Percentiles rank a stretch among this genome's conserved stretches.
These are phyloP conservation scores for Yamadazyma ubonensis DNA, from an alignment of 805 yeast genomes.

Conservation along the genomic window DNA sequence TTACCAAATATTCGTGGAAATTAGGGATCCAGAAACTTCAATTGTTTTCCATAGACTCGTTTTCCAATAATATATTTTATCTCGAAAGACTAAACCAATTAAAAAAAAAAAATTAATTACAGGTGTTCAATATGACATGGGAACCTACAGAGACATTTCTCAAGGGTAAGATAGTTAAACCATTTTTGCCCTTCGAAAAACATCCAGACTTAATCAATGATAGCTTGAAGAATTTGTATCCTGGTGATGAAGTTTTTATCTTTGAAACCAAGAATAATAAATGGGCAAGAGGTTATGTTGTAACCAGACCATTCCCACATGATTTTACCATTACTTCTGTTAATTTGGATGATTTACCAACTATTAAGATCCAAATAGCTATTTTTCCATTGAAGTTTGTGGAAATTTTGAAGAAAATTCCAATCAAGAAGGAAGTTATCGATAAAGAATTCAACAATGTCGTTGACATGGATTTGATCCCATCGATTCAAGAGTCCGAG, in stretches of 20 bases:
- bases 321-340: constrained; percentile 63
- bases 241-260: constrained; percentile 75
- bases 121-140: constrained; percentile 31
- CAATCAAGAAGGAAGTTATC: constrained; percentile 29
- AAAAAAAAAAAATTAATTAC: not conserved
- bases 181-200: constrained; percentile 43
- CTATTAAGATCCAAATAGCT: constrained; percentile 49
- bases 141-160: constrained; percentile 35
- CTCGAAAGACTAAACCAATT: not conserved
- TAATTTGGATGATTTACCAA: constrained; percentile 63
- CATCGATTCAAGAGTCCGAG: constrained; percentile 35
- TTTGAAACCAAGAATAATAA: constrained; percentile 60
- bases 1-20: not conserved
- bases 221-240: constrained; percentile 54
- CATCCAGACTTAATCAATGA: constrained; percentile 37
- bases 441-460: constrained; percentile 30
- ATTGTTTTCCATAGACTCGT: no score
- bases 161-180: constrained; percentile 37
- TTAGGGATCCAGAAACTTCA: not conserved
- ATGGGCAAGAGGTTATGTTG: constrained; percentile 81
- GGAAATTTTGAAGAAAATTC: constrained; percentile 42
- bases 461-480: constrained; percentile 22
- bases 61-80: no score
- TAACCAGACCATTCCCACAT: constrained; percentile 66
- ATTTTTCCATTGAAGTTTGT: constrained; percentile 62